A percentile compares a stretch with the other conserved stretches of the same genome.
phyloP scores from a whole-genome alignment of 1,284 basidiomycete genomes.

The Ceratorhiza oryzae-sativae region DNA sequence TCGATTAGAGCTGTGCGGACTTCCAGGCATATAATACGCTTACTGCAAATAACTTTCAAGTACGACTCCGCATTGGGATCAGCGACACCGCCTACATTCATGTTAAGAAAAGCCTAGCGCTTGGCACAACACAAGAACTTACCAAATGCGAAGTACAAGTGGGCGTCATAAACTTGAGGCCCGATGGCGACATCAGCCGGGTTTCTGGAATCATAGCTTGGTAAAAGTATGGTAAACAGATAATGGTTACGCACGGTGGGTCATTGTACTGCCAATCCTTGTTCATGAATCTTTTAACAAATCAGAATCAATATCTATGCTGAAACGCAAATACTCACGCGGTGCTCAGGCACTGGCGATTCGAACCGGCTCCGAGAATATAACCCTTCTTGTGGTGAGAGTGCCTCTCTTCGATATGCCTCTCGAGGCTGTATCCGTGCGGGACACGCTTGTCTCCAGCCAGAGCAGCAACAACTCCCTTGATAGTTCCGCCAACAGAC shows the following conservation, averaged over 20 bases:
- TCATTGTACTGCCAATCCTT: conserved; percentile 73
- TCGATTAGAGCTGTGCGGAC: background rate
- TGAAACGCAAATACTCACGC: conserved; percentile 36
- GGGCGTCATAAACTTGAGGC: conserved; percentile 76
- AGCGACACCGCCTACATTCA: conserved; percentile 65
- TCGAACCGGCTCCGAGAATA: conserved; percentile 26
- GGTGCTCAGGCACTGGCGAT: conserved; percentile 41
- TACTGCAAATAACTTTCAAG: conserved; percentile 69
- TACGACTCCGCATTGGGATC: conserved; percentile 69
- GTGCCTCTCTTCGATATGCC: conserved; percentile 18
- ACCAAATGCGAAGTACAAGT: conserved; percentile 71
- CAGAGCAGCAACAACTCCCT: background rate
- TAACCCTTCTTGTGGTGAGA: conserved; percentile 23
- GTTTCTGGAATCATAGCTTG: conserved; percentile 51
- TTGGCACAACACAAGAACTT: conserved; percentile 45
- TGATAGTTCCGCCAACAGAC: conserved; percentile 42
- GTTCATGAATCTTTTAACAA: conserved; percentile 70
- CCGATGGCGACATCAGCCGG: conserved; percentile 71
- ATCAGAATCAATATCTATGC: background rate
- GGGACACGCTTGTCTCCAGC: background rate
- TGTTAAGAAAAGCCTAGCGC: background rate
- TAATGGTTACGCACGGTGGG: conserved; percentile 51
- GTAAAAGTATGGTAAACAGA: too few relatives aligned
- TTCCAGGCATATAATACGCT: background rate
- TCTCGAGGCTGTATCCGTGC: conserved; percentile 24